phyloP scores from a whole-genome alignment of 1,284 basidiomycete species.

The Leccinum solheimii region DNA sequence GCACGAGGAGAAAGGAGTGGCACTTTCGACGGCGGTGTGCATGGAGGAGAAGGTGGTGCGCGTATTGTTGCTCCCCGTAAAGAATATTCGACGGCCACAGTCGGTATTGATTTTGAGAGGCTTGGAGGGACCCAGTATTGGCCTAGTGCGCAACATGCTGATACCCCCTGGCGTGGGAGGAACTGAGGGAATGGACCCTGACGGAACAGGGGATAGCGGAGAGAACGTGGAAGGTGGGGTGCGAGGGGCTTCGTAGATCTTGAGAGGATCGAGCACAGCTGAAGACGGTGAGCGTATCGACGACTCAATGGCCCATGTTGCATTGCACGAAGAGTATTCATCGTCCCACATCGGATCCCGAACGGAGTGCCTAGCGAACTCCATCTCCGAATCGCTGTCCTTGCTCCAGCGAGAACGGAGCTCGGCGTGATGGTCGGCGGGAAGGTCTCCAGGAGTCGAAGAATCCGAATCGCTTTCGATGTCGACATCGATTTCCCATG shows the following conservation, averaged over 20 bases:
- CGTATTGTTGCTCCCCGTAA: conserved; percentile 50
- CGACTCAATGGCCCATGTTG: conserved; percentile 46
- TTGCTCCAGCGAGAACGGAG: conserved; percentile 61
- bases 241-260: conserved; percentile 34
- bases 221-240: conserved; percentile 40
- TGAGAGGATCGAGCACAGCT: conserved; percentile 32
- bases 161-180: conserved; percentile 54
- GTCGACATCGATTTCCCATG: conserved; percentile 75
- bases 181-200: conserved; percentile 44
- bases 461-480: conserved; percentile 58
- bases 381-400: conserved; percentile 63
- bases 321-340: conserved; percentile 39
- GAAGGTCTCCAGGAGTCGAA: conserved; percentile 36
- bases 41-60: conserved; percentile 60
- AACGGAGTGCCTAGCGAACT: conserved; percentile 50
- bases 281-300: conserved; percentile 38
- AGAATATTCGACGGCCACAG: conserved; percentile 51
- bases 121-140: conserved; percentile 40
- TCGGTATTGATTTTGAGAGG: conserved; percentile 62
- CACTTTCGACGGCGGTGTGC: conserved; percentile 70
- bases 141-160: conserved; percentile 38
- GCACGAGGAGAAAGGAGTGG: conserved; percentile 50
- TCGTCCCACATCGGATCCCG: conserved; percentile 41
- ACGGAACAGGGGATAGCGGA: conserved; percentile 40
- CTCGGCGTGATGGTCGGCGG: conserved; percentile 31